Conservation (phyloP, 192 early-diverging fungal genomes). For the Funneliformis geosporum region DNA sequence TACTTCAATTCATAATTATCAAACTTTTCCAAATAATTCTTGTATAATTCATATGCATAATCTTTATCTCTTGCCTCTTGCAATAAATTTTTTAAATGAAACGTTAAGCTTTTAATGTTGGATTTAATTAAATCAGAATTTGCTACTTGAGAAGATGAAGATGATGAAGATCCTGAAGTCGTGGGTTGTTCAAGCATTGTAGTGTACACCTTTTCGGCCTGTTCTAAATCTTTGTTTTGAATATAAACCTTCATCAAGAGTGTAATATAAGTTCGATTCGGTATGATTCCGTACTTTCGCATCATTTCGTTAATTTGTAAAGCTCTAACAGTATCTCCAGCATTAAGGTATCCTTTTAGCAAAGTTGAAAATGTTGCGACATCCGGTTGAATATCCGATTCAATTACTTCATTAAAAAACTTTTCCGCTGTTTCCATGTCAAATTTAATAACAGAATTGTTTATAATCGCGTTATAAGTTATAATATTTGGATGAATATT, state of each 20-base stretch:
- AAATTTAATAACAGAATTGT: conserved; percentile 35
- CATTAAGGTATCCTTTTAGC: conserved; percentile 35
- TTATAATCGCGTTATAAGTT: conserved; percentile 48
- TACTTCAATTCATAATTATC: not conserved
- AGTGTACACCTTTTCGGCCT: not conserved
- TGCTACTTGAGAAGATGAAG: too few species aligned
- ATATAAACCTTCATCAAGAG: not conserved
- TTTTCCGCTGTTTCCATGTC: conserved; percentile 41
- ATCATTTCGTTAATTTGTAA: not conserved
- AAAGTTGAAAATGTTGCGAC: conserved; percentile 43
- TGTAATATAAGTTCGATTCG: not conserved
- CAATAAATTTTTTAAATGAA: not conserved
- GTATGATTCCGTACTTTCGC: not conserved
- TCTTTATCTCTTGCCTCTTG: not conserved
- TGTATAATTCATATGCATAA: not conserved
- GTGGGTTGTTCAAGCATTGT: too few species aligned
- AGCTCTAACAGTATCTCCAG: not conserved
- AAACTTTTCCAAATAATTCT: not conserved
- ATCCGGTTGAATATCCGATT: conserved; percentile 41
- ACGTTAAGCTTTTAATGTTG: not conserved
- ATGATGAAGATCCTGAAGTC: too few species aligned
- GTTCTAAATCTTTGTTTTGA: not conserved
- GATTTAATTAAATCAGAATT: too few species aligned
- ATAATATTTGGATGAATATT: conserved; percentile 39
- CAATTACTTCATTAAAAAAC: conserved; percentile 37